Conservation (phyloP, 116 monocot genomes). For the Iris pallida region DNA sequence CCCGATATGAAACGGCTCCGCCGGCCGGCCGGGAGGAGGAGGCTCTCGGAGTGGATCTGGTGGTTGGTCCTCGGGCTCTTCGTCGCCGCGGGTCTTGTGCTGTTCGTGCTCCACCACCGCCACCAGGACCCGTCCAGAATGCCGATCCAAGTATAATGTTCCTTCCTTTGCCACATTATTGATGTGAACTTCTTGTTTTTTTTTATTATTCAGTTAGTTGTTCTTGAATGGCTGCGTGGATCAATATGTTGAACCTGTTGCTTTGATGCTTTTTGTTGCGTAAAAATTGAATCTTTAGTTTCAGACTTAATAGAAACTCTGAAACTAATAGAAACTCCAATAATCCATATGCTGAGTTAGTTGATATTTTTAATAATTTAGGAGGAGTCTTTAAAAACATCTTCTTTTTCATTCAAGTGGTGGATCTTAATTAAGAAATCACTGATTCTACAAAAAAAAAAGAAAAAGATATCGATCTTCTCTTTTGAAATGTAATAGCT, state of each 20-base stretch:
- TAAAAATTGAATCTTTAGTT: not conserved
- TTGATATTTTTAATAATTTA: no score
- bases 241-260: not conserved
- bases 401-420: no score
- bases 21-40: constrained; percentile 3
- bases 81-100: not conserved
- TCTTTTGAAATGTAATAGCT: no score
- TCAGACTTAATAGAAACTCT: not conserved
- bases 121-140: constrained; percentile 3
- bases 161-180: not conserved
- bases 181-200: not conserved
- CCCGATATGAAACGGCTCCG: not conserved
- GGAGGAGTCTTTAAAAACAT: no score
- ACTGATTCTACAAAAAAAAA: no score
- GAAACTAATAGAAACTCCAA: no score
- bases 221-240: not conserved
- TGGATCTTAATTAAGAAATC: no score
- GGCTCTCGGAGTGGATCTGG: constrained; percentile 2
- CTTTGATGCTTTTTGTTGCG: not conserved
- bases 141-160: not conserved
- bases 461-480: no score
- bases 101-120: not conserved
- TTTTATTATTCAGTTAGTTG: not conserved
- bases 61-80: not conserved
- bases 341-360: no score